phyloP scores from a whole-genome alignment of 2,329 filamentous ascomycete species.

The Raffaelea deltoideospora region DNA sequence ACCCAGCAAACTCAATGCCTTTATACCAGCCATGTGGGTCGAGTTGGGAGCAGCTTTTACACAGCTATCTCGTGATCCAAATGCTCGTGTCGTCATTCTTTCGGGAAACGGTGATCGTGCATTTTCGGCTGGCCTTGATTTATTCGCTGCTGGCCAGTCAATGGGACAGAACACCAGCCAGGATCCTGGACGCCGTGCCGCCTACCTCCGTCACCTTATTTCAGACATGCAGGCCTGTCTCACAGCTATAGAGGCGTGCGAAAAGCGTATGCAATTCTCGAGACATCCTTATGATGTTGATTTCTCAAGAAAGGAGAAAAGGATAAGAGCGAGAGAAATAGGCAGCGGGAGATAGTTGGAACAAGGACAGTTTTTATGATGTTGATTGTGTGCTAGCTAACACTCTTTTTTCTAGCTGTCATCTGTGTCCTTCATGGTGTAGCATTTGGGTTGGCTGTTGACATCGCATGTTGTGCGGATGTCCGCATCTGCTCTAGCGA shows the following conservation, averaged over 20 bases:
- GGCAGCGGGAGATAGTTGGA: too few relatives aligned
- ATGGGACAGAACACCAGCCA: conserved; percentile 30
- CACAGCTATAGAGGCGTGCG: conserved; percentile 63
- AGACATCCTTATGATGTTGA: too few relatives aligned
- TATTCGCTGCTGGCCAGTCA: conserved; percentile 49
- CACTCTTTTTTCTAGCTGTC: too few relatives aligned
- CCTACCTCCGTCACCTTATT: conserved; percentile 50
- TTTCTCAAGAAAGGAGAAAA: too few relatives aligned
- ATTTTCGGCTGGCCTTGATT: conserved; percentile 77
- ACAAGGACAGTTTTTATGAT: too few relatives aligned
- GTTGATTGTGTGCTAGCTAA: too few relatives aligned
- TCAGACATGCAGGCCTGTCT: conserved; percentile 70
- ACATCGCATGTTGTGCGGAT: conserved; percentile 55
- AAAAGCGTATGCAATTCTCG: conserved; percentile 51
- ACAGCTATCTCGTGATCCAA: conserved; percentile 53
- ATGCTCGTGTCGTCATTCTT: conserved; percentile 63
- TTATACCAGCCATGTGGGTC: conserved; percentile 72
- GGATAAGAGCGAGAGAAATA: too few relatives aligned
- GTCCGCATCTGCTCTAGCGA: conserved; percentile 49
- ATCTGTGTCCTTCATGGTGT: conserved; percentile 71
- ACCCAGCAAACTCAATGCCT: conserved; percentile 75
- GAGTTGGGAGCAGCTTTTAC: conserved; percentile 62
- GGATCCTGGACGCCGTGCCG: conserved; percentile 52
- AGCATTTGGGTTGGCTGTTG: conserved; percentile 62
- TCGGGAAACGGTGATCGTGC: conserved; percentile 69